Evolutionary conservation across 75 land plant genomes (phyloP).

Genomic region (Pinus albicaulis): DNA sequence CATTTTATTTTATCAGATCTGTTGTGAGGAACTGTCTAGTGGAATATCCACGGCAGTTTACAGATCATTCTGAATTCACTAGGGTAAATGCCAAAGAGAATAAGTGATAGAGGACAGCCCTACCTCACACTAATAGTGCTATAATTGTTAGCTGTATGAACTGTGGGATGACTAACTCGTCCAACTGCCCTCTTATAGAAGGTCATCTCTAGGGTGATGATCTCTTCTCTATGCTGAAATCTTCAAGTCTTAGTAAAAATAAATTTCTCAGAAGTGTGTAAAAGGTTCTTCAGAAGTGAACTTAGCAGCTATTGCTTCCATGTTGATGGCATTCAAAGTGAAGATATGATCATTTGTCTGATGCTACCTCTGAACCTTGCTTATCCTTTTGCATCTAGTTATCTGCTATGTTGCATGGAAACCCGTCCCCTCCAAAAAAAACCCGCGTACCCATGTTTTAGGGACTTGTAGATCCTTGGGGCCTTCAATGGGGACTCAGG

Average conservation of each 20-base stretch:
- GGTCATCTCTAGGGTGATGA: background rate
- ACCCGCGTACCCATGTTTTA: no score
- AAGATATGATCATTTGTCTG: background rate
- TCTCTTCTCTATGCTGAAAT: background rate
- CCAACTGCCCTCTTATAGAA: background rate
- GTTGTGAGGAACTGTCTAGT: no score
- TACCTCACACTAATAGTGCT: background rate
- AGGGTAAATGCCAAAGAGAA: background rate
- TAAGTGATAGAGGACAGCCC: background rate
- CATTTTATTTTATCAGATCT: no score
- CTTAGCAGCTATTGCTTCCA: background rate
- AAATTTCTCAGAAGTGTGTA: background rate
- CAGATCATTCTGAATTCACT: background rate
- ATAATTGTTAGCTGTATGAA: background rate
- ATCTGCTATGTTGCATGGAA: background rate
- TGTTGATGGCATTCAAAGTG: background rate
- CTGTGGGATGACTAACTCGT: background rate
- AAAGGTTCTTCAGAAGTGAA: background rate
- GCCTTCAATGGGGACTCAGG: no score
- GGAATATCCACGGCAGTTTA: no score
- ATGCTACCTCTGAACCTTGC: background rate
- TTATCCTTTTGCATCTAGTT: background rate
- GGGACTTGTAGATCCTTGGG: no score
- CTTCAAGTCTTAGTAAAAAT: background rate
- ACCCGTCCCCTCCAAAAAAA: no score